Evolutionary conservation across 2,329 filamentous ascomycete genomes (phyloP).

Genomic region (Botrytis hyacinthi): DNA sequence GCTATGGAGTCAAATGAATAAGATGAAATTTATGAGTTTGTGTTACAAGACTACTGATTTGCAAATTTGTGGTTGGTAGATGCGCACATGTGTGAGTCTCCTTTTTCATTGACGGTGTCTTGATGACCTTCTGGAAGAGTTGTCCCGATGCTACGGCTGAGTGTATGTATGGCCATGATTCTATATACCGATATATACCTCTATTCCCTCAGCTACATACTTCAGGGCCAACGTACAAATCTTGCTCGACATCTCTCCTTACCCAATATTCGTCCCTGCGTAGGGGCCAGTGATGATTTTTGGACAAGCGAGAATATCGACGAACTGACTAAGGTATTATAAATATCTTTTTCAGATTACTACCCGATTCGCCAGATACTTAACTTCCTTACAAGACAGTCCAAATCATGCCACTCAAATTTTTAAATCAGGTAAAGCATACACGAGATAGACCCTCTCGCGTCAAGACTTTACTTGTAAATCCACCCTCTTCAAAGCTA

Average conservation of each 20-base stretch:
- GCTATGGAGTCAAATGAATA: slow-evolving; percentile 2
- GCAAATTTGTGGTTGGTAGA: background rate
- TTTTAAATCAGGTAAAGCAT: background rate
- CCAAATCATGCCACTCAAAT: too few species aligned
- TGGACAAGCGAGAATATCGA: background rate
- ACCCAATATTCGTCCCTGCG: background rate
- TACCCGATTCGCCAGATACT: background rate
- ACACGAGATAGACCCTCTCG: background rate
- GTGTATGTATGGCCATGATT: background rate
- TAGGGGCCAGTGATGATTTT: background rate
- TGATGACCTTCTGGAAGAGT: background rate
- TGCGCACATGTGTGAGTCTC: background rate
- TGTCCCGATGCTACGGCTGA: background rate
- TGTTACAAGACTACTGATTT: background rate
- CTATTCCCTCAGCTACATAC: background rate
- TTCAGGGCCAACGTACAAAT: background rate
- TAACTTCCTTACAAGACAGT: background rate
- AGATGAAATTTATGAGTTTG: background rate
- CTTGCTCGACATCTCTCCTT: background rate
- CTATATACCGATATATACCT: background rate
- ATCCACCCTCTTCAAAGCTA: background rate
- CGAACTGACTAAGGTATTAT: background rate
- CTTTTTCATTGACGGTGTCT: background rate
- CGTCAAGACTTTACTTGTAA: background rate
- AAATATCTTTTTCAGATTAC: background rate